Base-by-base conservation (phyloP, 1,139 yeast genomes). In the Nakaseomyces sp. region DNA sequence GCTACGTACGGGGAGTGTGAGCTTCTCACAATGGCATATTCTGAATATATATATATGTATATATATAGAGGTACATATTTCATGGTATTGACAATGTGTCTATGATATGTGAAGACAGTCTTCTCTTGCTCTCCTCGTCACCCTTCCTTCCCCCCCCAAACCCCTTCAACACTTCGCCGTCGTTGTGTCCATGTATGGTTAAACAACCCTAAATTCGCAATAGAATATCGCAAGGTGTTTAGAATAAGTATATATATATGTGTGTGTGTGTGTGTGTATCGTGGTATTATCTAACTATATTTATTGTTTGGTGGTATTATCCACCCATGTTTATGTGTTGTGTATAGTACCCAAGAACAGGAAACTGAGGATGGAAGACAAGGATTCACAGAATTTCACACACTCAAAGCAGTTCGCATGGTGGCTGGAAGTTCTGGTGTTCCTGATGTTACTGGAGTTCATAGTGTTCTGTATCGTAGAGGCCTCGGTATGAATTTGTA, bases 401-500 rank as follows among this genome's bases (percentile, higher is more conserved):
- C 38, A 35, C 18, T 16, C 28, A 5, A 35, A 13, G 13, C 5
- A 16, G 28, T 35, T 35, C 22, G 38, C 38, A 20, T 9, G 17
- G 18, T 13, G 17, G 12, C 12, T 35, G 9, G 38, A 35, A 4
- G 4, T 20, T 12, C 17, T 35, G 13, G 22, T 35, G 4, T 20
- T 13, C 2, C 3, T 35, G n/a, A 12, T 35, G 13, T 13, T 35
- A 4, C 6, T 35, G 8, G 38, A 35, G 28, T 35, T 35, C 18
- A 22, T 35, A 35, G 6, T 35, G 12, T 35, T 35, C 38, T 35
- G 38, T 15, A 35, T 35, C 9, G 13, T 35, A 20, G 38, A 35
- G 13, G 38, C 38, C 10, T 4, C 24, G 13, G 22, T 32, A 8
- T 32, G 13, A 26, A 7, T 26, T n/a, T n/a, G n/a, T n/a, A n/a